Evolutionary conservation across 2,329 filamentous ascomycete genomes (phyloP).

Genomic region (Phaeosphaeriaceae sp.): DNA sequence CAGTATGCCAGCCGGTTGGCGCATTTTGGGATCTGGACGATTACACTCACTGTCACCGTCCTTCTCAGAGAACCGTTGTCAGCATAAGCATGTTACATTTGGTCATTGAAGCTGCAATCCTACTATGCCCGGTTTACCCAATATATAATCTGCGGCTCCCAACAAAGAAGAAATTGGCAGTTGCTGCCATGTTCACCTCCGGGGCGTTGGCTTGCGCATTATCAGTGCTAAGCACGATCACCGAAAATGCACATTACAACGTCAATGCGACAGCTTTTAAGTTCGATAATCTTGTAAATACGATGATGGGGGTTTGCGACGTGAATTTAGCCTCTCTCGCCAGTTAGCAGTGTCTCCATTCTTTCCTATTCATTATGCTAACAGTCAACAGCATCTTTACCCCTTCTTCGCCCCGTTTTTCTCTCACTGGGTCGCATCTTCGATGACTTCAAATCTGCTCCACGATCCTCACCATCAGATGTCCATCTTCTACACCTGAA

Average conservation of each 20-base stretch:
- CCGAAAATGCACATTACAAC: constrained; percentile 22
- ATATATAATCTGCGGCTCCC: constrained; percentile 25
- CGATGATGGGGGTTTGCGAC: constrained; percentile 34
- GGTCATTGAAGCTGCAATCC: constrained; percentile 28
- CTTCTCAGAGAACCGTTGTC: constrained; percentile 28
- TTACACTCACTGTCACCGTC: constrained; percentile 18
- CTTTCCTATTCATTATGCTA: not conserved
- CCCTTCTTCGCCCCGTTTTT: constrained; percentile 27
- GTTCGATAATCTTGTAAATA: constrained; percentile 27
- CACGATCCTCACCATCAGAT: not conserved
- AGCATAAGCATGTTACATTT: constrained; percentile 25
- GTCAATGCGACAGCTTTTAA: constrained; percentile 23
- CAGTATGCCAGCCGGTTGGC: constrained; percentile 22
- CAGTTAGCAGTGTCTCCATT: constrained; percentile 11
- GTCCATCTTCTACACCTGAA: too few relatives aligned
- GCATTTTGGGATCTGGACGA: constrained; percentile 25
- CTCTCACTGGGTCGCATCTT: constrained; percentile 21
- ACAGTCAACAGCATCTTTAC: constrained; percentile 19
- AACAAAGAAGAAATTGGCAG: constrained; percentile 22
- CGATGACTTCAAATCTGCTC: constrained; percentile 7
- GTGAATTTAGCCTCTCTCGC: constrained; percentile 30
- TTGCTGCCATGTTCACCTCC: constrained; percentile 27
- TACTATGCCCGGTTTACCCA: constrained; percentile 27
- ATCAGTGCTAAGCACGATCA: constrained; percentile 26
- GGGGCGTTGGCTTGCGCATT: constrained; percentile 25